Conservation (phyloP, 495 filamentous ascomycete species). For the Hypoxylon fragiforme region DNA sequence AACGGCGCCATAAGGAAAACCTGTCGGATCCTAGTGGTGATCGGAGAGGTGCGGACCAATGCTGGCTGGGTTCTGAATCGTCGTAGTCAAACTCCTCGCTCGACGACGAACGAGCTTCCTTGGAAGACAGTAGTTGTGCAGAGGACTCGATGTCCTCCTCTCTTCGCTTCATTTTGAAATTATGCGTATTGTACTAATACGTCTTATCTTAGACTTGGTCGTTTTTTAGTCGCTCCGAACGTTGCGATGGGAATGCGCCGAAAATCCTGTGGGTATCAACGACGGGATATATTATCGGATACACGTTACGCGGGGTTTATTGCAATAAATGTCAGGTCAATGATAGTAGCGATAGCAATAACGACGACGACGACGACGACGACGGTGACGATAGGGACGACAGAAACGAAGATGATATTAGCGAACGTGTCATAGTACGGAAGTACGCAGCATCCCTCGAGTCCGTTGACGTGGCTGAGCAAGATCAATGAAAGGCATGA, state of each 20-base stretch:
- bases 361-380: too few species aligned
- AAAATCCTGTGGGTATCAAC: too few species aligned
- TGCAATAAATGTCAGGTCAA: too few species aligned
- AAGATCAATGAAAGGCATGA: too few species aligned
- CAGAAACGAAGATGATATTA: slow-evolving; percentile 10
- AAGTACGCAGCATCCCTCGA: too few species aligned
- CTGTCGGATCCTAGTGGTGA: slow-evolving; percentile 5
- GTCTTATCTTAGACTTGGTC: too few species aligned
- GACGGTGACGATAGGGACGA: slow-evolving; percentile 1
- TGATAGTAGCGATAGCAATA: too few species aligned
- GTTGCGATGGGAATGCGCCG: too few species aligned
- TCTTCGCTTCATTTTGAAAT: slow-evolving; percentile 25
- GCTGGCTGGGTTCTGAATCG: slow-evolving; percentile 18
- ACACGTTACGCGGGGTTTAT: too few species aligned
- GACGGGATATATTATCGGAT: too few species aligned
- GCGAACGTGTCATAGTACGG: slow-evolving; percentile 19
- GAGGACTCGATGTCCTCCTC: slow-evolving; percentile 34
- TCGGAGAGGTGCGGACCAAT: slow-evolving; percentile 14
- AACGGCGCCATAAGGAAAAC: slow-evolving; percentile 27
- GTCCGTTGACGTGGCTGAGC: too few species aligned
- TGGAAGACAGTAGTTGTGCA: slow-evolving; percentile 25
- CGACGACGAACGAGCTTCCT: slow-evolving; percentile 18
- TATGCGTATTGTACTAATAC: slow-evolving; percentile 3
- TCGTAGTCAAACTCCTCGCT: slow-evolving; percentile 35
- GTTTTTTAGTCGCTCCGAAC: too few species aligned